Conservation (phyloP, 1,284 basidiomycete genomes). For the Anthracocystis setariae region DNA sequence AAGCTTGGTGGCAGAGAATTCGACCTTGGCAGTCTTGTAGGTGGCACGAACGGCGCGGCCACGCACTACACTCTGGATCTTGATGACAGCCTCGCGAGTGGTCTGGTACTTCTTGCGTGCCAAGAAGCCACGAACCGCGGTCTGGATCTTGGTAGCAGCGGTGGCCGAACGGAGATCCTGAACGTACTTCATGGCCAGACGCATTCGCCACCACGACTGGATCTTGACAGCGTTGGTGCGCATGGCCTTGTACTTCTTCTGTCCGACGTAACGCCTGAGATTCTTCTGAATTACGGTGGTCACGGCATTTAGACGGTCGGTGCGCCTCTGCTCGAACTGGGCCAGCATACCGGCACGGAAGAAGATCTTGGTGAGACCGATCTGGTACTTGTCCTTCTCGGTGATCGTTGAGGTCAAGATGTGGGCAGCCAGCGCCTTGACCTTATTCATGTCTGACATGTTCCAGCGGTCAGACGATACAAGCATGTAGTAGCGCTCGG, state of each 20-base stretch:
- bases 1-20: slow-evolving; percentile 77
- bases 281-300: slow-evolving; percentile 98
- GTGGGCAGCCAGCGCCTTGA: slow-evolving; percentile 76
- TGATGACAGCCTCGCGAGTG: slow-evolving; percentile 75
- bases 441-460: slow-evolving; percentile 71
- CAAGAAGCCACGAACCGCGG: slow-evolving; percentile 76
- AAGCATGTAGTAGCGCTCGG: slow-evolving; percentile 98
- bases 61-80: slow-evolving; percentile 84
- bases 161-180: slow-evolving; percentile 78
- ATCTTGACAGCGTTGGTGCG: slow-evolving; percentile 82
- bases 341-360: slow-evolving; percentile 99
- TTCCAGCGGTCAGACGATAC: slow-evolving; percentile 85
- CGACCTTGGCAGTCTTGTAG: slow-evolving; percentile 75
- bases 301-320: slow-evolving; percentile 85
- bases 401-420: slow-evolving; percentile 88
- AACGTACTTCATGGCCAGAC: slow-evolving; percentile 79
- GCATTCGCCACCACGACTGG: slow-evolving; percentile 92
- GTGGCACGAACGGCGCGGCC: slow-evolving; percentile 79
- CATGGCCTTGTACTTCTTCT: slow-evolving; percentile 81
- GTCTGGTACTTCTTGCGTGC: slow-evolving; percentile 78
- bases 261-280: slow-evolving; percentile 83
- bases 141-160: slow-evolving; percentile 83
- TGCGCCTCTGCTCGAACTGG: slow-evolving; percentile 89
- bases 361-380: slow-evolving; percentile 97
- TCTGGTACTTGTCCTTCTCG: slow-evolving; percentile 95